phyloP scores from a whole-genome alignment of 495 filamentous ascomycete genomes.

The Aspergillus sparsus region DNA sequence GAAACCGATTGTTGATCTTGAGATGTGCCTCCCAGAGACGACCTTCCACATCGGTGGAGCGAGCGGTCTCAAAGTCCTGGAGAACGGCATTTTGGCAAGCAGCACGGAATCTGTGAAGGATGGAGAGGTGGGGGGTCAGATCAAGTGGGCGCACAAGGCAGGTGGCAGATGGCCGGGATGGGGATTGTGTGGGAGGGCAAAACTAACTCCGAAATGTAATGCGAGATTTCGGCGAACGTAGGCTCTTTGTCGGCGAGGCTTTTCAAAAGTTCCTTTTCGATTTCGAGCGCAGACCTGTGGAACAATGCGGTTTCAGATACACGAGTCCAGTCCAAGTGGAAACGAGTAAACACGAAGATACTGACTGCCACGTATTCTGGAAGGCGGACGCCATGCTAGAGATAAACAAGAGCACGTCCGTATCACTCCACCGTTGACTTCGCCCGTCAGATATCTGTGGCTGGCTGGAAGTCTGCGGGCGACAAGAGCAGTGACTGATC shows the following conservation, averaged over 20 bases:
- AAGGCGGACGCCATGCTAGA: conserved; percentile 52
- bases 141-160: conserved; percentile 25
- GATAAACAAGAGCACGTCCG: conserved; percentile 27
- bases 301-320: conserved; percentile 26
- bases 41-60: conserved; percentile 61
- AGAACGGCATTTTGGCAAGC: conserved; percentile 72
- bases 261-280: conserved; percentile 51
- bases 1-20: conserved; percentile 73
- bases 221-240: conserved; percentile 58
- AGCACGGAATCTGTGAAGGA: conserved; percentile 60
- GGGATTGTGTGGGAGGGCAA: not conserved
- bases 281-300: conserved; percentile 46
- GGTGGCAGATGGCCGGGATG: not conserved
- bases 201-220: conserved; percentile 60
- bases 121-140: conserved; percentile 22
- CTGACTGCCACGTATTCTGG: conserved; percentile 54
- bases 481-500: conserved; percentile 41
- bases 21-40: conserved; percentile 79
- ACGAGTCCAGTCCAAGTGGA: conserved; percentile 5
- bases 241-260: conserved; percentile 54
- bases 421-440: conserved; percentile 54
- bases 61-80: conserved; percentile 69
- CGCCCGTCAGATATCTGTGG: conserved; percentile 56
- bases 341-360: conserved; percentile 21
- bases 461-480: conserved; percentile 45